Base-by-base conservation (phyloP, 306 rosid genomes). In the Rosa lucieae region DNA sequence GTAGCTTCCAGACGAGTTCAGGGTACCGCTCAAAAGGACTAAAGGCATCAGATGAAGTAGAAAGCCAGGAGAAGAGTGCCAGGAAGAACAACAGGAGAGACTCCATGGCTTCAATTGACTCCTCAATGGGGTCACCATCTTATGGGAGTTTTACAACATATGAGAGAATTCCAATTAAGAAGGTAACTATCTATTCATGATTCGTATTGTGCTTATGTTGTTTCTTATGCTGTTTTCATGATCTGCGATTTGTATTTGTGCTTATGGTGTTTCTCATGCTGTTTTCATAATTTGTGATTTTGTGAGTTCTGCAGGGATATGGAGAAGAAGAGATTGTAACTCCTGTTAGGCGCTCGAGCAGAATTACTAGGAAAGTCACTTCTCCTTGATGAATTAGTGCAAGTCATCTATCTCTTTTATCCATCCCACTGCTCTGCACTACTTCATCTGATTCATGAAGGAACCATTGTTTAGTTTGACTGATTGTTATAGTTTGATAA, bases 301-400 rank as follows among this genome's bases (percentile, higher is more conserved):
- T 53, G 63, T 74, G 47, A 52, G 61, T 21, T 49, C 47, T 65
- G 76, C 78, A 94, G 98, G 91, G 85, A 12, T 71, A 62, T 18
- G 84, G 84, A 0, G 94, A 90, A 0, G 97, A 82, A n/a, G 89
- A 89, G 79, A 67, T 77, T 14, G 66, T 88, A 5, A 94, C 98
- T 74, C 98, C 98, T 0, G 98, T 94, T 2, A 89, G 97, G 84
- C 91, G 98, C 51, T 94, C 98, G 0, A 92, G 89, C 79, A 89
- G 97, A 78, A 79, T 67, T 13, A 67, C 90, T 61, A 85, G 92
- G 77, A 89, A 32, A 42, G 92, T 75, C 52, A 87, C 89, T 67
- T 88, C 94, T 72, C 86, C 89, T 1, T 84, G 82, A 65, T 86
- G 81, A 76, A 3, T 29, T 3, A 39, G n/a, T 12, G 71, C 66